A percentile compares a stretch with the other conserved stretches of the same genome.
These are phyloP conservation scores for Penicillium ucsense DNA, from an alignment of 495 filamentous ascomycete genomes.

Conservation along the genomic window DNA sequence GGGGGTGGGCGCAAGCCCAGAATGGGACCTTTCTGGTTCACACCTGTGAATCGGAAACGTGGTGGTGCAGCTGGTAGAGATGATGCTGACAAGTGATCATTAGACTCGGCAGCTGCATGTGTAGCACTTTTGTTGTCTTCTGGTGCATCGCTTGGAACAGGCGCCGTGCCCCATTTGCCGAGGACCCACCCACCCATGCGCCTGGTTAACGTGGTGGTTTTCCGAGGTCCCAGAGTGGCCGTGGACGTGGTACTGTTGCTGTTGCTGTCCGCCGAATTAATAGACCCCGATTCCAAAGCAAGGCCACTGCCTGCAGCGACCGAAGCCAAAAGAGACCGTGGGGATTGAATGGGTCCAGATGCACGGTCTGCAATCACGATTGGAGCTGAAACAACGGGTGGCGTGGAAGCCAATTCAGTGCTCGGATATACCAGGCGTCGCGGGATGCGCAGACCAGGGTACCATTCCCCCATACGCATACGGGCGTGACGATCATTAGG, in stretches of 20 bases:
- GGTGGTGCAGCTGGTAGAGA: not conserved
- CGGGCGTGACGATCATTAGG: conserved; percentile 25
- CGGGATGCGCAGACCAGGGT: conserved; percentile 21
- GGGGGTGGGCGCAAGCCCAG: conserved; percentile 28
- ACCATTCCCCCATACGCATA: conserved; percentile 29
- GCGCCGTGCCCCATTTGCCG: conserved; percentile 43
- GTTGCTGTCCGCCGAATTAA: conserved; percentile 17
- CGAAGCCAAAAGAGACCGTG: conserved; percentile 30
- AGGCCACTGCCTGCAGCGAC: conserved; percentile 21
- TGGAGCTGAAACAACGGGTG: conserved; percentile 36
- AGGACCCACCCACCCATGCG: conserved; percentile 48
- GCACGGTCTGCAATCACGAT: conserved; percentile 32
- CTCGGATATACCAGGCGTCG: conserved; percentile 28
- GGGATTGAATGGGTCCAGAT: conserved; percentile 16
- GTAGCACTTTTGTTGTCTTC: not conserved
- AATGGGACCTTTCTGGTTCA: conserved; percentile 42
- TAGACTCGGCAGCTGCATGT: no score
- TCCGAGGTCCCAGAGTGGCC: conserved; percentile 10
- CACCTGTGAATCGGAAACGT: conserved; percentile 33
- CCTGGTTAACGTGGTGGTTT: conserved; percentile 29
- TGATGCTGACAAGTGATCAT: no score
- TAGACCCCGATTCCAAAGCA: conserved; percentile 11
- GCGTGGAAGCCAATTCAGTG: conserved; percentile 26
- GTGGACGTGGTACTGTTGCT: conserved; percentile 10
- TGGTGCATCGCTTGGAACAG: conserved; percentile 14